Conservation (phyloP, 352 stramenopile genomes). For the Halophytophthora batemanensis region DNA sequence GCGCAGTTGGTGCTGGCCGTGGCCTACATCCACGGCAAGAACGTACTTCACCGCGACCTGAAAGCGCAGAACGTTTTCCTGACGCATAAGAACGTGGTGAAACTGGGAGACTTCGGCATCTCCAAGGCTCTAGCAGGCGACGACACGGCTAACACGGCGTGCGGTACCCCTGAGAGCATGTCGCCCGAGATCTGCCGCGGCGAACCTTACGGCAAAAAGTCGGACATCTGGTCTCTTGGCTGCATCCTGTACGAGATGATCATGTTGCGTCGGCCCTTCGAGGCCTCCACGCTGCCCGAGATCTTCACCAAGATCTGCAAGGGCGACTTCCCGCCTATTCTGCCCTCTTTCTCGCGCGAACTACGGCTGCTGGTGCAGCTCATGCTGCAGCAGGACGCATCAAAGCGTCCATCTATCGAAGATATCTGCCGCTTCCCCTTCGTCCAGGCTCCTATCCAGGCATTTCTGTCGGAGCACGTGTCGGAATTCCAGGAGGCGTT, state of each 20-base stretch:
- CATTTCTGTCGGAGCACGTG: slow-evolving; percentile 83
- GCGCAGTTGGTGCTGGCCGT: slow-evolving; percentile 81
- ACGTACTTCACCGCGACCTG: slow-evolving; percentile 84
- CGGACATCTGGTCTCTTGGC: slow-evolving; percentile 87
- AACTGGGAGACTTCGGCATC: slow-evolving; percentile 87
- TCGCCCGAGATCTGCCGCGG: slow-evolving; percentile 87
- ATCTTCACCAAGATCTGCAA: slow-evolving; percentile 90
- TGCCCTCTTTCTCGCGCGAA: slow-evolving; percentile 75
- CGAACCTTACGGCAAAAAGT: slow-evolving; percentile 88
- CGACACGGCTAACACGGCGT: slow-evolving; percentile 78
- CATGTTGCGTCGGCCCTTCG: slow-evolving; percentile 83
- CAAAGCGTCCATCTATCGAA: slow-evolving; percentile 85
- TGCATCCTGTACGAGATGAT: slow-evolving; percentile 91
- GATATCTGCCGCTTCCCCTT: slow-evolving; percentile 88
- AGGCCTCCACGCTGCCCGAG: slow-evolving; percentile 73
- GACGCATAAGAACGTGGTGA: slow-evolving; percentile 84
- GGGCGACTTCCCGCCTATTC: slow-evolving; percentile 78
- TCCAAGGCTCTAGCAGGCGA: slow-evolving; percentile 82
- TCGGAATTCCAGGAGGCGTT: slow-evolving; percentile 84
- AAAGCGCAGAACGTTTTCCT: slow-evolving; percentile 91
- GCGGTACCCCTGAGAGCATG: slow-evolving; percentile 87
- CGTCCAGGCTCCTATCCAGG: slow-evolving; percentile 80
- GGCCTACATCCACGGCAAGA: slow-evolving; percentile 88
- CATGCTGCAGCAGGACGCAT: slow-evolving; percentile 85
- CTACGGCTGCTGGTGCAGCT: slow-evolving; percentile 81